These are phyloP conservation scores for Monoraphidium neglectum DNA, from an alignment of 139 green algal species.

Conservation along the genomic window DNA sequence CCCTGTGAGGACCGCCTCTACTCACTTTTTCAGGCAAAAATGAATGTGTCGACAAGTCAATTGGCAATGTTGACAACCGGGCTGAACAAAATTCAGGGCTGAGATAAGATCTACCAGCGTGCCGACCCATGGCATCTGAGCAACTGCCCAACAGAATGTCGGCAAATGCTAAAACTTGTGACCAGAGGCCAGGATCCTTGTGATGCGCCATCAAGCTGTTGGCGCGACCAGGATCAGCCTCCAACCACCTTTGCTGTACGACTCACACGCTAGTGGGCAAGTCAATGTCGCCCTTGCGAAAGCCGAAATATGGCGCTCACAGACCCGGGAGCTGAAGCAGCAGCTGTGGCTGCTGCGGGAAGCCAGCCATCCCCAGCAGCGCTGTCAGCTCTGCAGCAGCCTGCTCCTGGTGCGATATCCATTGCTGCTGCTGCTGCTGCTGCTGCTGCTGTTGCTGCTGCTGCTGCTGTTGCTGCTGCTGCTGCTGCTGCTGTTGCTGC, in stretches of 20 bases:
- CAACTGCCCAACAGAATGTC: too few species aligned
- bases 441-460: conserved; percentile 3
- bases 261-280: not conserved
- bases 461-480: not conserved
- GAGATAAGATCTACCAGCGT: too few species aligned
- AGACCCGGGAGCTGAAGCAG: not conserved
- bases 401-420: not conserved
- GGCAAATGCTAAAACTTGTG: too few species aligned
- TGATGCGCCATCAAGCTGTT: too few species aligned
- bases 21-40: too few species aligned
- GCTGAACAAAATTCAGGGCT: too few species aligned
- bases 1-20: too few species aligned
- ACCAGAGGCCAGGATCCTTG: too few species aligned
- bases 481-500: not conserved
- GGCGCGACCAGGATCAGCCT: not conserved
- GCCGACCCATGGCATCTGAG: too few species aligned
- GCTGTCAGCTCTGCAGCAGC: not conserved
- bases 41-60: too few species aligned
- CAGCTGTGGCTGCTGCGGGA: conserved; percentile 5
- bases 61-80: too few species aligned
- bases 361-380: not conserved
- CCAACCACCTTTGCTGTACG: not conserved
- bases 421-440: conserved; percentile 9
- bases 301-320: not conserved
- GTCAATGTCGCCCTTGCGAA: conserved; percentile 11